Conservation (phyloP, 2,329 filamentous ascomycete species). For the Beauveria rudraprayagi region DNA sequence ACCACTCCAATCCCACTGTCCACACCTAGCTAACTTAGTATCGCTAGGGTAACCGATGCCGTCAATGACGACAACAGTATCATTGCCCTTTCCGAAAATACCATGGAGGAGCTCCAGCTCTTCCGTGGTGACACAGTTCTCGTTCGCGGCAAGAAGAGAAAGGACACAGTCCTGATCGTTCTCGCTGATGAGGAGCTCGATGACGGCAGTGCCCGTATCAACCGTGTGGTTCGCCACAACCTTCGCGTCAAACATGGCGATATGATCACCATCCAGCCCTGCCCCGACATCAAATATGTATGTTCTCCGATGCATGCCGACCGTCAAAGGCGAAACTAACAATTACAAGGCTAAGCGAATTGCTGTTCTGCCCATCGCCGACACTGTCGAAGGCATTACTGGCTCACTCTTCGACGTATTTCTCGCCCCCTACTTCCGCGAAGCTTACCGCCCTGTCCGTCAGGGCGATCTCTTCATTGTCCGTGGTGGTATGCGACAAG, state of each 20-base stretch:
- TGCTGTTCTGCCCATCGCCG: conserved; percentile 93
- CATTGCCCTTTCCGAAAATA: conserved; percentile 95
- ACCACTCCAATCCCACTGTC: not conserved
- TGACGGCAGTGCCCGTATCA: conserved; percentile 93
- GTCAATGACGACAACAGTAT: conserved; percentile 99
- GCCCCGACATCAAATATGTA: conserved; percentile 99
- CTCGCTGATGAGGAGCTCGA: conserved; percentile 96
- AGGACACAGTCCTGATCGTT: conserved; percentile 97
- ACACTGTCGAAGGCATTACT: conserved; percentile 95
- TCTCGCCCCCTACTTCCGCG: conserved; percentile 98
- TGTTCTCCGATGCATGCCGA: conserved; percentile 30
- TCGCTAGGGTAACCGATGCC: conserved; percentile 83
- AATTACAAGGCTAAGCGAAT: conserved; percentile 82
- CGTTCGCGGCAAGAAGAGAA: conserved; percentile 98
- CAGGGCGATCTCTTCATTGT: conserved; percentile 98
- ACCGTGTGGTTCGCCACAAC: conserved; percentile 97
- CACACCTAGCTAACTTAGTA: conserved; percentile 15
- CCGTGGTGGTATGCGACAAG: conserved; percentile 95
- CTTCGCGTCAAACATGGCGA: conserved; percentile 97
- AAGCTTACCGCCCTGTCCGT: conserved; percentile 93
- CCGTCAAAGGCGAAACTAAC: conserved; percentile 18
- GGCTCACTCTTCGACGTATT: conserved; percentile 98
- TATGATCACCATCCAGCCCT: conserved; percentile 93
- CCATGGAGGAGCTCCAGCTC: conserved; percentile 95
- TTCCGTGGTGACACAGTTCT: conserved; percentile 98